These are phyloP conservation scores for Suaeda aralocaspica DNA, from an alignment of 148 eudicot species.

Conservation along the genomic window DNA sequence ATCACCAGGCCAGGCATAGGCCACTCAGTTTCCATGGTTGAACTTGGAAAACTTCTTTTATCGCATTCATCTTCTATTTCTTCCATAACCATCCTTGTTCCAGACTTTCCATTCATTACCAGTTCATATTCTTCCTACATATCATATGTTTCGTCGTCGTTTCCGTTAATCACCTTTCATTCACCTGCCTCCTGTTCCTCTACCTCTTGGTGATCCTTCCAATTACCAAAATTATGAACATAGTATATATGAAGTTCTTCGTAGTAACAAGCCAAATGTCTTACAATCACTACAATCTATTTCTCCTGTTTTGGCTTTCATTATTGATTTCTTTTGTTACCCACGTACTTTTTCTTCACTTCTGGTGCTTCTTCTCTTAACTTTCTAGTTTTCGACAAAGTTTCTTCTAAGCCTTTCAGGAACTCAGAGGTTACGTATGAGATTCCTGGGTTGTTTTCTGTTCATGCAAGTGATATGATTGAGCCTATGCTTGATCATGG, in stretches of 20 bases:
- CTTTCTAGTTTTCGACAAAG: conserved; percentile 26
- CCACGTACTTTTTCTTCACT: conserved; percentile 43
- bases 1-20: conserved; percentile 56
- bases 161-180: conserved; percentile 46
- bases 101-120: conserved; percentile 29
- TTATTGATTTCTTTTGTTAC: conserved; percentile 48
- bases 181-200: conserved; percentile 35
- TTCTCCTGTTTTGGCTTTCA: conserved; percentile 29
- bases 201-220: conserved; percentile 16
- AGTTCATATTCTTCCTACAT: conserved; percentile 33
- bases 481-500: conserved; percentile 31
- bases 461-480: conserved; percentile 38
- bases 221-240: conserved; percentile 19
- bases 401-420: conserved; percentile 28
- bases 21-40: conserved; percentile 58
- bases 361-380: conserved; percentile 35
- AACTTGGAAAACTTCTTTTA: conserved; percentile 43
- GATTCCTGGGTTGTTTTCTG: conserved; percentile 43
- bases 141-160: conserved; percentile 30
- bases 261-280: conserved; percentile 28
- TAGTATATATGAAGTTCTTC: conserved; percentile 25
- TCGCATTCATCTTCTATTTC: conserved; percentile 29
- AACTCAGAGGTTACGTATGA: conserved; percentile 27
- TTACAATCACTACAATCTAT: conserved; percentile 27
- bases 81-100: conserved; percentile 37